Conservation (phyloP, 2,329 filamentous ascomycete genomes). For the Pleomassaria siparia region DNA sequence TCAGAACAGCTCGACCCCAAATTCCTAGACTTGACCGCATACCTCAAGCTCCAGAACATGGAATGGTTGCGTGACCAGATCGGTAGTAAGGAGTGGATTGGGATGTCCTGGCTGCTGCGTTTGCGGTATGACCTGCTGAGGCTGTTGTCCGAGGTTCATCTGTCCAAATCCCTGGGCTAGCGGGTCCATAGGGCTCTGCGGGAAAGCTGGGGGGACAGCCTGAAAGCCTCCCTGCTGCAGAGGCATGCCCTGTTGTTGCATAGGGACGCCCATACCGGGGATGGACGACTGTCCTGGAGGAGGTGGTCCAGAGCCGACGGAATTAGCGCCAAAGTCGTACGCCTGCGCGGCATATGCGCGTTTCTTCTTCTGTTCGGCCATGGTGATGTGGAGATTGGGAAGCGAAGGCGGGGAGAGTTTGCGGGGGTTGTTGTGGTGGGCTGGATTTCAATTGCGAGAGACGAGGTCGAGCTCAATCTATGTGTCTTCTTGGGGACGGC, state of each 20-base stretch:
- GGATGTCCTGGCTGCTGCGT: conserved; percentile 46
- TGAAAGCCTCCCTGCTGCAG: conserved; percentile 34
- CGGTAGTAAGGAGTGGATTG: conserved; percentile 90
- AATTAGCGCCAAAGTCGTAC: conserved; percentile 93
- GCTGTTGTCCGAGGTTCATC: conserved; percentile 67
- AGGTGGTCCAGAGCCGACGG: conserved; percentile 54
- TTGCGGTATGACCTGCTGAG: conserved; percentile 22
- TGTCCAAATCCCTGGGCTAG: conserved; percentile 82
- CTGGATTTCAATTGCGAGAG: conserved; percentile 3
- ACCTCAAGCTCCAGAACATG: conserved; percentile 85
- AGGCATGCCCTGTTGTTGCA: conserved; percentile 6
- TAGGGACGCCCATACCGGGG: conserved; percentile 19
- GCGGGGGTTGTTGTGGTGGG: conserved; percentile 11
- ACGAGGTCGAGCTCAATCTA: conserved; percentile 11
- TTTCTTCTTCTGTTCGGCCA: conserved; percentile 72
- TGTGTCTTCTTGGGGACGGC: conserved; percentile 39
- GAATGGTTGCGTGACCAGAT: conserved; percentile 89
- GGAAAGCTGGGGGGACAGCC: conserved; percentile 23
- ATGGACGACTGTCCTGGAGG: conserved; percentile 39
- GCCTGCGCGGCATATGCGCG: conserved; percentile 91
- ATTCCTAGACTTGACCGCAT: neutral
- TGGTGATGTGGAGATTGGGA: conserved; percentile 16
- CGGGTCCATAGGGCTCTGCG: conserved; percentile 40
- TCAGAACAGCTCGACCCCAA: neutral
- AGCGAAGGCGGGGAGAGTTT: conserved; percentile 9